Base-by-base conservation (phyloP, 177 flowering plant genomes). In the Vitis hybrid region DNA sequence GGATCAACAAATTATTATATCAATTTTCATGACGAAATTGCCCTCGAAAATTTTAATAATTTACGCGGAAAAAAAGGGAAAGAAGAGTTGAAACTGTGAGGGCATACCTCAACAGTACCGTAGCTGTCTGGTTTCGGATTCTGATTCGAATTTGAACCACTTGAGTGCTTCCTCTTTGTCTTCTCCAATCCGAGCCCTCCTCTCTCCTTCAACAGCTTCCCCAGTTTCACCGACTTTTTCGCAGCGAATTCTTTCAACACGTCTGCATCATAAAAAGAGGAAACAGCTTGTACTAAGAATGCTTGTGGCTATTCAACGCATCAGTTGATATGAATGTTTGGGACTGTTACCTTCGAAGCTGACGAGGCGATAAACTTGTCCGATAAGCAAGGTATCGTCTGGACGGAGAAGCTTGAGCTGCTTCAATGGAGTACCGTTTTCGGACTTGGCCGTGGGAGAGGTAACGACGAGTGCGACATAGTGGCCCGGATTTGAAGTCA, bases 401-500 rank as follows among this genome's bases (percentile, higher is more conserved):
- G 95, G 91, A 9, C 89, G 78, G 60, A 90, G 85, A 50, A 90
- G 88, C 83, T 87, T 88, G 57, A 87, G 84, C 66, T 87, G 90
- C 77, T 74, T 90, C 51, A 78, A 10, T 9, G 88, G 83, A 65
- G 69, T n/a, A 0, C 82, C 85, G 45, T 78, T 76, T 2, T 80
- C 85, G 5, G 83, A 16, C 66, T 19, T 73, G 56, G 71, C 39
- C 2, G 82, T 63, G 3, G 78, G 73, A 0, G 90, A 79, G 1
- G 80, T 56, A 19, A 84, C 68, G 0, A 92, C 78, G 26, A 81
- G 77, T 0, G 97, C 96, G 2, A 93, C 89, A 70, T 93, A 93
- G 70, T 90, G 87, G 5, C 96, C 94, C 1, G 97, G 94, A 52
- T 92, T 89, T 3, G 88, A 76, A 61, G n/a, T 70, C 97, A 92